Base-by-base conservation (phyloP, 1,139 yeast genomes). In the Pichia sp. region DNA sequence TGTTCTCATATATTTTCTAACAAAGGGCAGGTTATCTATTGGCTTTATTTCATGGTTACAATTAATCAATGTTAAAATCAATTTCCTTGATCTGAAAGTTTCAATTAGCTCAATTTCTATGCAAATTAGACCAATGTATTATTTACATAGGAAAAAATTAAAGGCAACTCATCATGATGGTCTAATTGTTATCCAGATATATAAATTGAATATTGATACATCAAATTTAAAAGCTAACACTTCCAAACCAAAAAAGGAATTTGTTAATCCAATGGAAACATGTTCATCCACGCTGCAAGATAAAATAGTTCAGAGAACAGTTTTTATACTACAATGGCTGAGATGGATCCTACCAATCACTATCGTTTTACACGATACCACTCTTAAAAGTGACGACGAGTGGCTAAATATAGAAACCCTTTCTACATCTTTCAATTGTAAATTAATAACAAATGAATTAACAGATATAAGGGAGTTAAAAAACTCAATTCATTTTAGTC, bases 21-120 rank as follows among this genome's bases (percentile, higher is more conserved):
- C 47, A 1, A 37, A 43, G 25, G 52, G 53, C 7, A 53, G 42
- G 43, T 48, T 47, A 15, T 44, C 51, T 18, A 40, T 56, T 20
- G 59, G 58, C 2, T 45, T 55, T 12, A 45, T 55, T 7, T 53
- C 58, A 4, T 55, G 58, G 59, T 34, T 55, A 9, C 51, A 50
- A 16, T 35, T 55, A 15, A 41, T 53, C 3, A 43, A 52, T 42
- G 45, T 56, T 3, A 43, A 48, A 4, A 25, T 52, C 11, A 44
- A 48, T n/a, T 22, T 49, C 2, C 9, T 42, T 7, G 15, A 22
- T 4, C 20, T 35, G 11, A 20, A 36, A 3, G 26, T 56, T 4
- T 30, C 44, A 7, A 47, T 53, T 12, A 36, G 49, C 2, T 53
- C 59, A 7, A 40, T 55, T 11, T 43, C 48, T 4, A 9, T 56